Evolutionary conservation across 345 rosid genomes (phyloP).

Genomic region (Dipteronia dyeriana): DNA sequence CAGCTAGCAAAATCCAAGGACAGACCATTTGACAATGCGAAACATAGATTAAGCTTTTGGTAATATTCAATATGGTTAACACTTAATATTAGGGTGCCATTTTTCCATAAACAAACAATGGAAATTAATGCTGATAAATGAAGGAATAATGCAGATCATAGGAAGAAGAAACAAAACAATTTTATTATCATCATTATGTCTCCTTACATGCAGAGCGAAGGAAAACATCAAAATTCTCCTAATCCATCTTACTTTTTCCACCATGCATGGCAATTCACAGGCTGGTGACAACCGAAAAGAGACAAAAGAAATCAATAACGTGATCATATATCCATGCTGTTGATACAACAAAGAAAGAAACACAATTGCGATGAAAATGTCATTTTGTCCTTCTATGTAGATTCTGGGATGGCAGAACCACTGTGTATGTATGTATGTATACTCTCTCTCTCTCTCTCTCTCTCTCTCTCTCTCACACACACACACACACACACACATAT

Average conservation of each 20-base stretch:
- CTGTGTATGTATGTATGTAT: too few species aligned
- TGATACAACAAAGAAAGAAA: not conserved
- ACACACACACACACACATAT: too few species aligned
- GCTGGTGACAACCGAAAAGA: not conserved
- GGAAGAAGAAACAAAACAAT: not conserved
- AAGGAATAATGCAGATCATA: not conserved
- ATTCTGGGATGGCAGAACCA: not conserved
- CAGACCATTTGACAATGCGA: not conserved
- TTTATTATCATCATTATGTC: not conserved
- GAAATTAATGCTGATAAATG: not conserved
- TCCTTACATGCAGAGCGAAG: not conserved
- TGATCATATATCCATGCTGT: not conserved
- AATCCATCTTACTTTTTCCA: slow-evolving; percentile 4
- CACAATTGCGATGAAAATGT: not conserved
- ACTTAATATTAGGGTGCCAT: not conserved
- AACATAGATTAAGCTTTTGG: not conserved
- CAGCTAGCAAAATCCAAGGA: not conserved
- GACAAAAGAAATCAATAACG: not conserved
- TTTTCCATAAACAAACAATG: not conserved
- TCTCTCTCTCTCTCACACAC: too few species aligned
- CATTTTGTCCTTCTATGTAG: not conserved
- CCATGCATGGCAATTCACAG: not conserved
- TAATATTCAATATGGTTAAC: not conserved
- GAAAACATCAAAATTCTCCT: not conserved
- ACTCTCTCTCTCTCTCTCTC: too few species aligned